Base-by-base conservation (phyloP, 1,284 basidiomycete species). In the Mycena citricolor region DNA sequence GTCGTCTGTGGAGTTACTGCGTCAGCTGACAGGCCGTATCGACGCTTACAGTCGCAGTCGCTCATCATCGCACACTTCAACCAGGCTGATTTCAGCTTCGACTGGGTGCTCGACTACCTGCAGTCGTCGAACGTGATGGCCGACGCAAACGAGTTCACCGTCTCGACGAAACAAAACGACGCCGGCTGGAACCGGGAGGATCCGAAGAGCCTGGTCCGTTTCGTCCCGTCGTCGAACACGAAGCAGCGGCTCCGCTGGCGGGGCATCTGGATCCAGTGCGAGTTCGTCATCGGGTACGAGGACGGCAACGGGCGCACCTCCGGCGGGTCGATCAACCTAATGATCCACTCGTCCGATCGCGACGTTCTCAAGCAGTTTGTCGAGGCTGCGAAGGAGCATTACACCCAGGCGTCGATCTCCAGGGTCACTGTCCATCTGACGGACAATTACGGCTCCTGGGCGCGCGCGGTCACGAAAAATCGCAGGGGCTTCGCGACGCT, bases 401-500 rank as follows among this genome's bases (percentile, higher is more conserved):
- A 77, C 51, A 57, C 69, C 25, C 63, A 71, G 44, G 65, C 65
- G 8, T 68, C 65, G 47, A 62, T 62, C 33, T 71, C 71, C 2
- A 62, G 74, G 43, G 71, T 78, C 30, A 69, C 69, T 26, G 65
- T 77, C 8, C 71, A 75, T 10, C 35, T 56, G 22, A 40, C 30
- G 47, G 67, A 66, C 57, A 61, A 26, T 63, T 65, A 13, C 25
- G 54, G 44, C 8, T 63, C 60, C 21, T 51, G 62, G 28, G 77
- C 74, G 71, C 66, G 59, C 22, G 69, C 65, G 24, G 66, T 72
- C 20, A 76, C 76, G 40, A 77, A 77, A 55, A 55, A 64, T 13
- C 69, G 73, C n/a, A 59, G 77, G 13, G 69, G 74, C 6, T 61
- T 79, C 20, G 66, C 65, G 35, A 77, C 77, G 4, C 71, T 82